Base-by-base conservation (phyloP, 2,329 filamentous ascomycete genomes). In the Elsinoe perseae region DNA sequence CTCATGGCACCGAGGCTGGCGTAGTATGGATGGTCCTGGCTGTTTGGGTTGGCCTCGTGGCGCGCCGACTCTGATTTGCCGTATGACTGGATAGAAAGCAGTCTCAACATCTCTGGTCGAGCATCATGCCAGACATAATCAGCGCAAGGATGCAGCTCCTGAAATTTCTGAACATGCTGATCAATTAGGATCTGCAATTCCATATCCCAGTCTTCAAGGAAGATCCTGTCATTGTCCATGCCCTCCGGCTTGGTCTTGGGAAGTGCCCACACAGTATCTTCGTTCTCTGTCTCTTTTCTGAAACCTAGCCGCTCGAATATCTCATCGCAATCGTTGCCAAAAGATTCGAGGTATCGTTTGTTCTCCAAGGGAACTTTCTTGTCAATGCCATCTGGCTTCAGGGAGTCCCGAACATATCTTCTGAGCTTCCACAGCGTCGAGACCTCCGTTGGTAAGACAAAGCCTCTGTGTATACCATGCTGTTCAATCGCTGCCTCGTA, bases 301-400 rank as follows among this genome's bases (percentile, higher is more conserved):
- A 87, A 87, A 1, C 79, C 82, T 30, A 86, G 65, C 44, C 75
- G 77, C 56, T 77, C 71, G 16, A 87, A 70, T 25, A 87, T 65
- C 9, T 75, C 71, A 61, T 76, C 74, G 65, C 83, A 87, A 50
- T 84, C 81, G 40, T 77, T 70, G 8, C 81, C 83, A 66, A 86
- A 85, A 1, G 78, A 78, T 59, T 81, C 74, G 62, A 81, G 73
- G 61, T 85, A 87, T 57, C 80, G 79, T 65, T 84, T 83, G 64
- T 87, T 87, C 14, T 77, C 68, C 6, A 77, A 71, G 4, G 78
- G 77, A 61, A 87, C 83, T 43, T 73, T 68, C 61, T 77, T 76
- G 62, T 75, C 78, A 30, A 74, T 75, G 46, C 76, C 73, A 5
- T 69, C 67, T 18, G 77, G 71, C 43, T 75, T 73, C 56, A 82